Percentiles rank a stretch among this genome's conserved stretches.
Evolutionary conservation across 192 early-diverging fungal species (phyloP).

Genomic region (Rhizophagus clarus): DNA sequence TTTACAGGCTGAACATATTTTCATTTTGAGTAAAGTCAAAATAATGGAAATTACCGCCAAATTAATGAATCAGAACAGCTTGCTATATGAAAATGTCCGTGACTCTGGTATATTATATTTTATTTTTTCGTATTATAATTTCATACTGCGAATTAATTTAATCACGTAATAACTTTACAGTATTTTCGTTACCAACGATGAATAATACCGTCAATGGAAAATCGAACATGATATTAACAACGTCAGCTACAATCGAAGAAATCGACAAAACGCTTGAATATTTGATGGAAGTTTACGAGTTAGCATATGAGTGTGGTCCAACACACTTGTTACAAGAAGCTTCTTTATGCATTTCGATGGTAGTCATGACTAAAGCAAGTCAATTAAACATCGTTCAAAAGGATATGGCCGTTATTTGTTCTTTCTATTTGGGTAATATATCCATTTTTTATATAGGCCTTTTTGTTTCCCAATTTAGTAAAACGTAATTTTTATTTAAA

Average conservation of each 20-base stretch:
- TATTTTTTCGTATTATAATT: neutral
- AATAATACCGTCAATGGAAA: neutral
- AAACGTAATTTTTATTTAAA: neutral
- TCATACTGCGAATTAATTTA: neutral
- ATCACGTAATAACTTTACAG: neutral
- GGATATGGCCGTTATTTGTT: slow-evolving; percentile 36
- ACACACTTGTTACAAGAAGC: slow-evolving; percentile 43
- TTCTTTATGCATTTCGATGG: slow-evolving; percentile 36
- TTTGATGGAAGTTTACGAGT: slow-evolving; percentile 47
- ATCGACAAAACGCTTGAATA: slow-evolving; percentile 36
- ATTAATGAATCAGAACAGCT: neutral
- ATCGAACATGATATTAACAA: neutral
- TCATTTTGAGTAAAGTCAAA: slow-evolving; percentile 24
- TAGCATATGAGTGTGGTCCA: slow-evolving; percentile 37
- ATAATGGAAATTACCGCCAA: slow-evolving; percentile 10
- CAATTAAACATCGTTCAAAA: slow-evolving; percentile 8
- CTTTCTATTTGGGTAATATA: slow-evolving; percentile 54
- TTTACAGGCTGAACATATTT: slow-evolving; percentile 28
- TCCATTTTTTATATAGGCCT: neutral
- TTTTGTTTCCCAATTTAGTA: neutral
- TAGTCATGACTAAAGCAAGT: slow-evolving; percentile 40
- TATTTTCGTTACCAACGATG: slow-evolving; percentile 12
- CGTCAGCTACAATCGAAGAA: neutral
- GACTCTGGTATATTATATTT: slow-evolving; percentile 48
- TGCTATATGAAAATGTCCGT: slow-evolving; percentile 41